Evolutionary conservation across 352 stramenopile species (phyloP), one percentile per base, ranked within the genome.

Genomic region (Plasmopara muralis): DNA sequence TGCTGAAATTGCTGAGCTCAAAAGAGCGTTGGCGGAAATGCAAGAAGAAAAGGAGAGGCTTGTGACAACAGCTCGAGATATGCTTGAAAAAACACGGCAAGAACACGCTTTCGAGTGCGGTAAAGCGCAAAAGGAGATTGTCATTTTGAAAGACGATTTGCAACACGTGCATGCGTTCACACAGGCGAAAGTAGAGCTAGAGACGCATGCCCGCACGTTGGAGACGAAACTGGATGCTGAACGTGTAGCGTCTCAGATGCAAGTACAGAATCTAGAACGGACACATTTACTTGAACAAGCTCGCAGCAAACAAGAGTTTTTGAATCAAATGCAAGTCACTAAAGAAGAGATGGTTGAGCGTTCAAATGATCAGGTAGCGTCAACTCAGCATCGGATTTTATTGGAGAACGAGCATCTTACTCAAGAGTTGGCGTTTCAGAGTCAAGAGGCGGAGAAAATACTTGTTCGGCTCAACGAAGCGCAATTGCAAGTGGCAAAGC

Each of bases 361-460:
- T 15, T 87, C 77, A 0, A 77, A 87, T 12, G 76, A 81, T 25
- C 79, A 93, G 57, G 60, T 87, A 4, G 69, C 72, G 18, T 82
- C 75, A 6, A 76, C 77, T 1, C 90, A 78, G 5, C 83, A 89
- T 58, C 75, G 83, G 38, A 91, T 73, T 20, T 83, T 90, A 65
- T 66, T 89, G 48, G 83, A 93, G 47, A 90, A 89, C 47, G 83
- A 83, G 38, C 78, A 89, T 42, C 76, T 83, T 34, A 80, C 83
- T 14, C 70, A 85, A 1, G 78, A 93, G 43, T 41, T 93, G 2
- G 68, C 74, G 16, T 85, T 81, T 42, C 74, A 86, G 48, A 89
- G 76, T 60, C 70, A 71, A 9, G 77, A 93, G 55, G 83, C 76
- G 1, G 83, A 91, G 43, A 81, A 84, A 48, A 35, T 91, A 6